phyloP scores from a whole-genome alignment of 2,329 filamentous ascomycete genomes.

The Anthostomella pinea region DNA sequence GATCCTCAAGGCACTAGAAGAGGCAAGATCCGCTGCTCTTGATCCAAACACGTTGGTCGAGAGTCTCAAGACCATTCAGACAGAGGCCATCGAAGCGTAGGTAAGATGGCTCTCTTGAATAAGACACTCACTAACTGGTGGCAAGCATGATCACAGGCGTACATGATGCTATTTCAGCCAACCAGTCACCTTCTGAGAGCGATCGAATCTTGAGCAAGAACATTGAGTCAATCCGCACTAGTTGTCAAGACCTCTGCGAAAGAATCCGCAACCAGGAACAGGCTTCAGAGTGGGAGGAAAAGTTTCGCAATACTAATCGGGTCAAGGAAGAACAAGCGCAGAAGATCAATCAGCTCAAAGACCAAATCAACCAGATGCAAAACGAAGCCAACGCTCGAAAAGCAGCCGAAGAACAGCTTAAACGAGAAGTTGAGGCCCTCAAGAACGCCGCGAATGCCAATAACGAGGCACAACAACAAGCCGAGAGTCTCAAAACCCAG shows the following conservation, averaged over 20 bases:
- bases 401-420: constrained; percentile 11
- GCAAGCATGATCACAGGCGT: constrained; percentile 12
- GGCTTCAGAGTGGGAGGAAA: constrained; percentile 21
- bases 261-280: constrained; percentile 6
- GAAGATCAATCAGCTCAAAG: constrained; percentile 15
- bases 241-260: constrained; percentile 5
- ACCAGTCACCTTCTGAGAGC: constrained; percentile 6
- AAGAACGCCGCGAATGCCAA: constrained; percentile 6
- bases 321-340: constrained; percentile 4
- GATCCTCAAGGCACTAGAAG: constrained; percentile 16
- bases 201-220: constrained; percentile 8
- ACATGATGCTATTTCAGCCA: constrained; percentile 7
- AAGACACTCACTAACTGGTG: neutral
- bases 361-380: constrained; percentile 12
- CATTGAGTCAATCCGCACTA: constrained; percentile 7
- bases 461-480: constrained; percentile 5
- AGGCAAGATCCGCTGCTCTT: constrained; percentile 4
- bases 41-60: constrained; percentile 12
- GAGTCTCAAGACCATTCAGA: constrained; percentile 16
- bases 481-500: constrained; percentile 10
- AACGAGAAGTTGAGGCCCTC: constrained; percentile 10
- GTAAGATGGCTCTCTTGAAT: constrained; percentile 1
- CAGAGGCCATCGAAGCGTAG: constrained; percentile 16
- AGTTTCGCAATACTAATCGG: constrained; percentile 10
- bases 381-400: constrained; percentile 7